Evolutionary conservation across 768 basidiomycete genomes (phyloP).

Genomic region (Amylocystis lapponica): DNA sequence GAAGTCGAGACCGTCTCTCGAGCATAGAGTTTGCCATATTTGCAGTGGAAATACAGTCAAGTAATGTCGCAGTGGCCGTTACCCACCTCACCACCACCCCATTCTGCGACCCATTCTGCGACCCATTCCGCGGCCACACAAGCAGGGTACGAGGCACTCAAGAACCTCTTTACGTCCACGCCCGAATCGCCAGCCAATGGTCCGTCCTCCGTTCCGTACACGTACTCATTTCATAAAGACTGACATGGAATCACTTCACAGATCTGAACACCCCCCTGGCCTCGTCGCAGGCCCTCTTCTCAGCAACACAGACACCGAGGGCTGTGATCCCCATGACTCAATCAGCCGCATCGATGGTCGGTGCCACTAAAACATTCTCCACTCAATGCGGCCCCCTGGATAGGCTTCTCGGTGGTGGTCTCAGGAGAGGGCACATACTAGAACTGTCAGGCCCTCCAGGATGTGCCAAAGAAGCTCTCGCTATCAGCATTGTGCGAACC

Average conservation of each 20-base stretch:
- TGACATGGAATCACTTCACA: slow-evolving; percentile 18
- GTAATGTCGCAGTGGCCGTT: slow-evolving; percentile 36
- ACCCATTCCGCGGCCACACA: slow-evolving; percentile 41
- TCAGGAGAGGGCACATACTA: slow-evolving; percentile 54
- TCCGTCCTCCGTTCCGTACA: slow-evolving; percentile 15
- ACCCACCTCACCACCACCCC: slow-evolving; percentile 42
- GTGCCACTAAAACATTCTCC: slow-evolving; percentile 27
- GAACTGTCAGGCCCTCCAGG: slow-evolving; percentile 79
- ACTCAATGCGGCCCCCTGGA: slow-evolving; percentile 50
- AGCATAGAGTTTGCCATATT: too few relatives aligned
- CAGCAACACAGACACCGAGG: slow-evolving; percentile 31
- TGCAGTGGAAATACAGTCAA: too few relatives aligned
- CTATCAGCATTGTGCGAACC: slow-evolving; percentile 41
- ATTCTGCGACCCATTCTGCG: too few relatives aligned
- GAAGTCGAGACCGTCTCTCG: too few relatives aligned
- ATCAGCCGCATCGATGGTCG: slow-evolving; percentile 43
- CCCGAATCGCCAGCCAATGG: slow-evolving; percentile 48
- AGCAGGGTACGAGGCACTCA: slow-evolving; percentile 53
- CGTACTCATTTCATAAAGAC: background rate
- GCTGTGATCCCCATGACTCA: slow-evolving; percentile 38
- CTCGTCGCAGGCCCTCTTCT: slow-evolving; percentile 42
- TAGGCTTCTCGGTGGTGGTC: slow-evolving; percentile 55
- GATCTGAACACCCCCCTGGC: slow-evolving; percentile 45
- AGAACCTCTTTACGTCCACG: slow-evolving; percentile 42
- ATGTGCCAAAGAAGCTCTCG: slow-evolving; percentile 54